Base-by-base conservation (phyloP, 768 basidiomycete genomes). In the Phylloporus arenicola region DNA sequence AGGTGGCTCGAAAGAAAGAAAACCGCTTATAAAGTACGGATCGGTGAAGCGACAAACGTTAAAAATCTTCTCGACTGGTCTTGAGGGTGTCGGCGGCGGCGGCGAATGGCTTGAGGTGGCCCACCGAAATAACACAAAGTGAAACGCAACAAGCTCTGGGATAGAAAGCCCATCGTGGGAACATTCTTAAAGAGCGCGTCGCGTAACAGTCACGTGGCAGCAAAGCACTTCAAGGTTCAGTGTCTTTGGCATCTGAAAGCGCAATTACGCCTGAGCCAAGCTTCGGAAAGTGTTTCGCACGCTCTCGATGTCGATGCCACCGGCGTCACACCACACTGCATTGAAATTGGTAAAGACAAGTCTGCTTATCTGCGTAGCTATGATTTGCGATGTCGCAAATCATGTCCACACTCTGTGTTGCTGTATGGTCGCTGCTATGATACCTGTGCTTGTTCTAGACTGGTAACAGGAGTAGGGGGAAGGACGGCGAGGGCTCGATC, bases 171-270 rank as follows among this genome's bases (percentile, higher is more conserved):
- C 0, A 41, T 56, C 65, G 67, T 67, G 65, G 56, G 65, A 67
- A 67, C 13, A 51, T 53, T 60, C 57, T 64, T 68, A 68, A 68
- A 67, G 64, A 63, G 65, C 65, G 65, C 65, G 66, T 68, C 66
- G 66, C 66, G 66, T 68, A 68, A 65, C 57, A 60, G 66, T 68
- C 66, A 68, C 66, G 65, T 68, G 66, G 51, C 29, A 60, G 56
- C 52, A 63, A 63, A 61, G 57, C 53, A 64, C 57, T 52, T 35
- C 16, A 12, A 35, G 7, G 14, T 33, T 2, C 31, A 27, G 29
- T 30, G 11, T 31, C 30, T 38, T 38, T 38, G 19, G 8, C 7
- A 11, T 11, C 16, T 34, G 34, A 34, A n/a, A 37, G 35, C 35
- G n/a, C 35, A 37, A 24, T 34, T 13, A 31, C 12, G 16, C 16